Evolutionary conservation across 2,329 filamentous ascomycete species (phyloP).

Genomic region (Scedosporium dehoogii): DNA sequence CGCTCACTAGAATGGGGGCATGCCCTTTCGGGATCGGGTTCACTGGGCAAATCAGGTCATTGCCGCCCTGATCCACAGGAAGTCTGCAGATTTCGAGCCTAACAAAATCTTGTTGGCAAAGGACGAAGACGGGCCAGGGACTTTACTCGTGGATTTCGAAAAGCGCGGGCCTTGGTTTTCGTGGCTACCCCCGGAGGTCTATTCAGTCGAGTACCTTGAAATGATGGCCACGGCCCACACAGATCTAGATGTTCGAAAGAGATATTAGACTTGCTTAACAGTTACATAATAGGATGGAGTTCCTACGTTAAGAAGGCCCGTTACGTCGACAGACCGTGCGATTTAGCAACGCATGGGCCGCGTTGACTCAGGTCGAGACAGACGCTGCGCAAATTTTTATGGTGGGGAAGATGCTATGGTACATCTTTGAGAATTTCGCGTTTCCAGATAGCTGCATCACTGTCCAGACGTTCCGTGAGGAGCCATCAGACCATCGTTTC

Average conservation of each 20-base stretch:
- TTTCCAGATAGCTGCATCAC: background rate
- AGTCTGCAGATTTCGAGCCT: slow-evolving; percentile 2
- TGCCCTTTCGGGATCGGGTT: background rate
- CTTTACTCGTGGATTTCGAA: slow-evolving; percentile 5
- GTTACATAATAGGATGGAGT: background rate
- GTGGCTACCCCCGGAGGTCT: slow-evolving; percentile 5
- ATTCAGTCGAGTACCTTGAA: slow-evolving; percentile 1
- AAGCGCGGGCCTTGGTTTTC: slow-evolving; percentile 1
- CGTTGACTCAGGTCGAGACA: background rate
- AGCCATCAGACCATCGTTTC: background rate
- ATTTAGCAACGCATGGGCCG: background rate
- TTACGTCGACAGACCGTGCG: background rate
- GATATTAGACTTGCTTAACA: no score
- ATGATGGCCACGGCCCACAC: background rate
- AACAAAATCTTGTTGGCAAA: background rate
- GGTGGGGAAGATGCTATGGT: slow-evolving; percentile 7
- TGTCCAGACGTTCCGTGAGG: background rate
- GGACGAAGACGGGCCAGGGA: no score
- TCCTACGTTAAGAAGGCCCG: background rate
- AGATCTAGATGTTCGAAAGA: no score
- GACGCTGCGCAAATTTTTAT: slow-evolving; percentile 5
- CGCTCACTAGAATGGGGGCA: no score
- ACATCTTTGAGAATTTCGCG: slow-evolving; percentile 5
- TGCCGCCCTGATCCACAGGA: background rate
- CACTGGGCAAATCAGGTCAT: background rate